Base-by-base conservation (phyloP, 305 asterid species). In the Fraxinus greggii region DNA sequence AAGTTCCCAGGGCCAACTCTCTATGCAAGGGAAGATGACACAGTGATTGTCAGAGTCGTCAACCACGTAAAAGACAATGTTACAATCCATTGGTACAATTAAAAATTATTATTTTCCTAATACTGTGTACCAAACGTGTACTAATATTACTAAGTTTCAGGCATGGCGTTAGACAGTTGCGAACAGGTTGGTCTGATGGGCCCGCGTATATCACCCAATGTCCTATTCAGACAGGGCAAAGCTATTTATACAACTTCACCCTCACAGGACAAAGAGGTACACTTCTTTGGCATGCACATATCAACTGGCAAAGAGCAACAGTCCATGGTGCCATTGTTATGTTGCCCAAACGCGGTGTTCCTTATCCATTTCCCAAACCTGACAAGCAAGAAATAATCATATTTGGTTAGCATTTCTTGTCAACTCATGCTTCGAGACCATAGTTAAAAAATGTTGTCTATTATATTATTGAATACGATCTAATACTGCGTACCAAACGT, bases 101-200 rank as follows among this genome's bases (percentile, higher is more conserved):
- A n/a, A 23, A 7, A 61, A 7, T 24, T 59, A 2, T 19, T 7
- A n/a, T 24, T 59, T 51, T 83, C 13, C 31, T 73, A 76, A 38
- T n/a, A 70, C 12, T 75, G 31, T 1, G 23, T 8, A 48, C 10
- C 76, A 79, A 15, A 13, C 36, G 28, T 69, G 4, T 6, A 28
- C 40, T 29, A 69, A 67, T 5, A 10, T 8, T 72, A 32, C 9
- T 78, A 23, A 33, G 19, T 63, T 78, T 65, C 80, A 92, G 97
- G 97, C 97, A 91, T 61, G 97, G 97, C 51, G 92, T 93, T 9
- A 78, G 93, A 40, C 95, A 93, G 75, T 36, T 90, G 2, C 81
- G 93, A 82, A 90, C 92, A 3, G 94, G 97, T 3, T 93, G 97
- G 95, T 76, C 95, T 0, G 97, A 92, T 21, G 97, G 95, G 76